Evolutionary conservation across 495 filamentous ascomycete species (phyloP).

Genomic region (Hypoxylon rickii): DNA sequence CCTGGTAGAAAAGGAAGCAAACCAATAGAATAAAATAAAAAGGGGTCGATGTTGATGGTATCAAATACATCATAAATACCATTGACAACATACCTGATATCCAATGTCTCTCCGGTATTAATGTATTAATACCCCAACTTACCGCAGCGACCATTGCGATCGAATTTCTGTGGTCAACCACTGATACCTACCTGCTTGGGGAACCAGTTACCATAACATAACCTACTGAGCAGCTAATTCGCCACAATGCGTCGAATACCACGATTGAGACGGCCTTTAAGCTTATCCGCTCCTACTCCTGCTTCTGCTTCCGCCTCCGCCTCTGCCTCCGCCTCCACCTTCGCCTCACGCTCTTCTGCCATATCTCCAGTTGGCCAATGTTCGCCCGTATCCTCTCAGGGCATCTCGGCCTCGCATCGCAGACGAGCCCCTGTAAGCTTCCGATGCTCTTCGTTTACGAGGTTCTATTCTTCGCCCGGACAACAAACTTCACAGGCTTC

Average conservation of each 20-base stretch:
- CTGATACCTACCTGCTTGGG: too few relatives aligned
- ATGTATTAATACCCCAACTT: too few relatives aligned
- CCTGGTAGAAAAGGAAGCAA: too few relatives aligned
- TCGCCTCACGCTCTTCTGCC: slow-evolving; percentile 11
- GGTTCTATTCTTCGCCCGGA: slow-evolving; percentile 34
- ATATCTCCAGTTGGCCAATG: slow-evolving; percentile 10
- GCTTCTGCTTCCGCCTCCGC: too few relatives aligned
- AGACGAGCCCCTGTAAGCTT: slow-evolving; percentile 3
- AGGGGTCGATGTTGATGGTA: too few relatives aligned
- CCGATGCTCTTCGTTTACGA: slow-evolving; percentile 1
- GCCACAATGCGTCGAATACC: slow-evolving; percentile 40
- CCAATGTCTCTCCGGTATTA: background rate
- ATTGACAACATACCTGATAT: background rate
- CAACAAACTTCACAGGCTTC: background rate
- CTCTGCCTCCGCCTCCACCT: too few relatives aligned
- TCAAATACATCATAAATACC: background rate
- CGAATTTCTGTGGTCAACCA: too few relatives aligned
- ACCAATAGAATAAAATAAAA: too few relatives aligned
- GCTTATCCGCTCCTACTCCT: slow-evolving; percentile 22
- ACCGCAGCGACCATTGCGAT: too few relatives aligned
- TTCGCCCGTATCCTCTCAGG: slow-evolving; percentile 4
- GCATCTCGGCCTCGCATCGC: slow-evolving; percentile 4
- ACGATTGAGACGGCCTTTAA: slow-evolving; percentile 30
- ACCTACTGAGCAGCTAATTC: slow-evolving; percentile 1
- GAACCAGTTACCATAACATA: too few relatives aligned